Conservation (phyloP, 1,139 yeast species). For the Starmera stellimalicola region DNA sequence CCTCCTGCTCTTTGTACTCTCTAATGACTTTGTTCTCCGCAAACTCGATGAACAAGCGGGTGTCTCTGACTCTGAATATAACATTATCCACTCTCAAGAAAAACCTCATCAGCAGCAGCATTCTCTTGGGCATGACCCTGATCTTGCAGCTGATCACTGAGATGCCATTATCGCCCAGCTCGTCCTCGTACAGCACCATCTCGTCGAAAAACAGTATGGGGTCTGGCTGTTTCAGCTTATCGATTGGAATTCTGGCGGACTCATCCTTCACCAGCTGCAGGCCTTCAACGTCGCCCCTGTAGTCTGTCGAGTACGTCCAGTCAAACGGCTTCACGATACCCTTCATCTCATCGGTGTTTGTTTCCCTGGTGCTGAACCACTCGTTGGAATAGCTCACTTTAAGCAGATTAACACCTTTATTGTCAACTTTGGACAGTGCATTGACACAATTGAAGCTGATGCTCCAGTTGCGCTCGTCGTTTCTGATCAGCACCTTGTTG, state of each 20-base stretch:
- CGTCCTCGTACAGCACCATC: constrained; percentile 84
- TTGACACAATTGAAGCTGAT: constrained; percentile 69
- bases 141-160: constrained; percentile 69
- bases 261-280: no score
- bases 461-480: constrained; percentile 29
- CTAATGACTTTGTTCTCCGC: constrained; percentile 54
- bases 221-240: constrained; percentile 61
- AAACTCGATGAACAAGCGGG: constrained; percentile 76
- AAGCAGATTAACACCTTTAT: constrained; percentile 38
- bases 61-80: constrained; percentile 72
- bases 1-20: constrained; percentile 73
- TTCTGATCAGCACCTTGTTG: constrained; percentile 48
- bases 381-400: constrained; percentile 83
- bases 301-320: constrained; percentile 89
- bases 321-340: constrained; percentile 71
- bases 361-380: constrained; percentile 66
- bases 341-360: constrained; percentile 19
- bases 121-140: constrained; percentile 80
- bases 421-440: constrained; percentile 63
- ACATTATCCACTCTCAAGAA: constrained; percentile 89
- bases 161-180: constrained; percentile 92
- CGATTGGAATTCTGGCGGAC: constrained; percentile 77
- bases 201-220: constrained; percentile 89
- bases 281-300: constrained; percentile 49
- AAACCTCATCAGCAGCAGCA: constrained; percentile 64